Conservation (phyloP, 495 filamentous ascomycete genomes). For the Penicillium atrosanguineum region DNA sequence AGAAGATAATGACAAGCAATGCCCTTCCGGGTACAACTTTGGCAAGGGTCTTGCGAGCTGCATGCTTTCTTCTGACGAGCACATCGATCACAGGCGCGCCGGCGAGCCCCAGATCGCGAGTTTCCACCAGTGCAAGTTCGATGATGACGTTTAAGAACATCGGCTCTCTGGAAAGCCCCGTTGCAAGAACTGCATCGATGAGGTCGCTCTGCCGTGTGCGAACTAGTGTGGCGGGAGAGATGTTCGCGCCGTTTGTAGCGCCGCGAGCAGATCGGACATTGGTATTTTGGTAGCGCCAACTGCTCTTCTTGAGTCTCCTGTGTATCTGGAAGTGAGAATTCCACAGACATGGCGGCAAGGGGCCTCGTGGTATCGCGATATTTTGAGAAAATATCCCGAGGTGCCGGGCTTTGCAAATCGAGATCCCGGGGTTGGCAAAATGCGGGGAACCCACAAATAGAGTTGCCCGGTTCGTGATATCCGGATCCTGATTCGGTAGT, state of each 20-base stretch:
- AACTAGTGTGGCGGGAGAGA: slow-evolving; percentile 15
- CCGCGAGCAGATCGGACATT: slow-evolving; percentile 15
- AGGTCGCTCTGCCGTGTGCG: slow-evolving; percentile 20
- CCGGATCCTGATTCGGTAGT: slow-evolving; percentile 1
- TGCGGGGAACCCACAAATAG: slow-evolving; percentile 4
- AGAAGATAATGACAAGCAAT: slow-evolving; percentile 15
- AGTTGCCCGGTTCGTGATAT: not conserved
- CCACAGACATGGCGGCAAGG: not conserved
- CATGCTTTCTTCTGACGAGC: slow-evolving; percentile 27
- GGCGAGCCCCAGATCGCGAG: slow-evolving; percentile 6
- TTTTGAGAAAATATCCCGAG: not conserved
- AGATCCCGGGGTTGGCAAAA: not conserved
- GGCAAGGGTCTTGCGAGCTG: slow-evolving; percentile 21
- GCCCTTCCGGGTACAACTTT: slow-evolving; percentile 11
- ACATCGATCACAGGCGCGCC: slow-evolving; percentile 23
- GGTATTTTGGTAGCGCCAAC: slow-evolving; percentile 6
- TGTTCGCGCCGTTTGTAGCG: slow-evolving; percentile 24
- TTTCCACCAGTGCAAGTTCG: slow-evolving; percentile 13
- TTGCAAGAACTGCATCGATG: slow-evolving; percentile 16
- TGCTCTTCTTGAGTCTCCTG: not conserved
- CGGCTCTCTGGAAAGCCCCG: slow-evolving; percentile 19
- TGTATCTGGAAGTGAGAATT: not conserved
- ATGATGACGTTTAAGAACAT: slow-evolving; percentile 19
- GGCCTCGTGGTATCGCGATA: not conserved
- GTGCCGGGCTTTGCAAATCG: not conserved